Percentiles rank a stretch among this genome's conserved stretches.
Evolutionary conservation across 805 yeast species (phyloP).

Genomic region (Wickerhamiella vanderwaltii): DNA sequence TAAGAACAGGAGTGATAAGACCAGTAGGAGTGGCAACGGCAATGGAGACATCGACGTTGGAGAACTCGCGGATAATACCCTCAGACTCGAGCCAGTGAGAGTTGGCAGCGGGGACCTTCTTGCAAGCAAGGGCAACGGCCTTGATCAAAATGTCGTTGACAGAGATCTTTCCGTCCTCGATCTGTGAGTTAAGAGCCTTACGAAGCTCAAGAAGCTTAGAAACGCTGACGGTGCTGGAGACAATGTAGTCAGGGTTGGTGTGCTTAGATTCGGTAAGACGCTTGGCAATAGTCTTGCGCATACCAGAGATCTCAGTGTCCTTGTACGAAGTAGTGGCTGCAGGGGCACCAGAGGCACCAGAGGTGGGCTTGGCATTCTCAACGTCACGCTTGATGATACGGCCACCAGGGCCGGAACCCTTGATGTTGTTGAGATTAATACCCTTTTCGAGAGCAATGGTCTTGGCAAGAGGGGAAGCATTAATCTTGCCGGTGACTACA

Average conservation of each 20-base stretch:
- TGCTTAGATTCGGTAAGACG: constrained; percentile 80
- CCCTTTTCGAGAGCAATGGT: constrained; percentile 87
- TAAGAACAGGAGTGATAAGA: constrained; percentile 89
- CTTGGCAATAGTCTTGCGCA: constrained; percentile 89
- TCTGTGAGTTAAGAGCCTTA: constrained; percentile 62
- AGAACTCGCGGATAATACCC: constrained; percentile 84
- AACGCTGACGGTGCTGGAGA: constrained; percentile 76
- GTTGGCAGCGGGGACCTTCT: constrained; percentile 87
- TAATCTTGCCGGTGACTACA: constrained; percentile 48
- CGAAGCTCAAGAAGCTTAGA: constrained; percentile 85
- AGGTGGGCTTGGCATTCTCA: constrained; percentile 49
- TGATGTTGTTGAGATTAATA: constrained; percentile 66
- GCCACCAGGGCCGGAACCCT: constrained; percentile 92
- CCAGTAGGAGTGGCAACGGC: constrained; percentile 99
- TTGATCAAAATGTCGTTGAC: constrained; percentile 90
- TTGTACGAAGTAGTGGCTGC: constrained; percentile 45
- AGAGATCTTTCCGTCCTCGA: constrained; percentile 78
- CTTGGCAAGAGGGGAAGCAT: constrained; percentile 94
- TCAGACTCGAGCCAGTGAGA: constrained; percentile 84
- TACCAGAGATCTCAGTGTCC: constrained; percentile 76
- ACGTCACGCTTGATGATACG: constrained; percentile 87
- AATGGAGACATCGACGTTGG: constrained; percentile 88
- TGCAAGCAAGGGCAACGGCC: constrained; percentile 83
- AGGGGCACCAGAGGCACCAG: constrained; percentile 26
- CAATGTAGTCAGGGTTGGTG: constrained; percentile 82